Base-by-base conservation (phyloP, 257 asterid genomes). In the Solanum lignicaule region DNA sequence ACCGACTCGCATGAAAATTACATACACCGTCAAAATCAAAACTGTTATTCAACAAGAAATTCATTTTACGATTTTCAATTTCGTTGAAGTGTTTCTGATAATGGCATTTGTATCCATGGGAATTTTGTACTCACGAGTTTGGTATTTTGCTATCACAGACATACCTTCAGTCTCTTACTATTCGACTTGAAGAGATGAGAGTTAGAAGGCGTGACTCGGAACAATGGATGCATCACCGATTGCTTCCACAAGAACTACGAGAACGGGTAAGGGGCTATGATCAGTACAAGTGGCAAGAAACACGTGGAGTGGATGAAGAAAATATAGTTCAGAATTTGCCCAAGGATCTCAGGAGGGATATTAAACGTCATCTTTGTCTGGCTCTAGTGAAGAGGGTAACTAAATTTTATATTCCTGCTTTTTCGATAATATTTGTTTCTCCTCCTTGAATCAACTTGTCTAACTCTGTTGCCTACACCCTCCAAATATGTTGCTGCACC, bases 181-280 rank as follows among this genome's bases (percentile, higher is more conserved):
- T 97, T 86, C 93, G 98, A 32, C 93, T 95, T 75, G 99, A 97
- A 89, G 99, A 97, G 91, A 97, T 97, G 99, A 94, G 99, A 88
- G 88, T 97, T 73, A 95, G 95, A 86, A 92, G 95, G 76, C 95
- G 98, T 6, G 99, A 97, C 88, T 95, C 99, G 1, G 99, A 97
- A 94, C 99, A 95, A 83, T 97, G 99, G 99, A 97, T 97, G 99
- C 99, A 94, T 89, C 99, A 97, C 89, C 90, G 99, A 68, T 95
- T 97, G 75, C 95, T 97, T 25, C 99, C 99, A 33, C 91, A 90
- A 65, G 99, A 97, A 86, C 94, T 95, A 18, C 92, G 95, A 92
- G 98, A 95, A 89, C 91, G 98, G 81, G 99, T 97, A 7, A 86
- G 98, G 83, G 95, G 98, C 31, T 95, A 97, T 68, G 98, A 97